These are phyloP conservation scores for Dioscorea dumetorum DNA, from an alignment of 106 monocot genomes.

Conservation along the genomic window DNA sequence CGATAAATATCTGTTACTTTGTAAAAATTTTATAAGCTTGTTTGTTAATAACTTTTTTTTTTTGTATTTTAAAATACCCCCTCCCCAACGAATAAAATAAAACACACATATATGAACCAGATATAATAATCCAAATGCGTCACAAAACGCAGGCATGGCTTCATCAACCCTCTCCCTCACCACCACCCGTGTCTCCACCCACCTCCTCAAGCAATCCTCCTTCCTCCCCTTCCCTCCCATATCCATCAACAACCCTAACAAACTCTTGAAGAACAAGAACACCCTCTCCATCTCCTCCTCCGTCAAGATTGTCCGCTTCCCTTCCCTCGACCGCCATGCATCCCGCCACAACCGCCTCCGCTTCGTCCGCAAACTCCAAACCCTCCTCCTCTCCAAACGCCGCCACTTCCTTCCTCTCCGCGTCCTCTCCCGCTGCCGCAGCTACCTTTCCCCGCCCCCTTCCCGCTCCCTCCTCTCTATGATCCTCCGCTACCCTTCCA, in stretches of 20 bases:
- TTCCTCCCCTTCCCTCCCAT: slow-evolving; percentile 8
- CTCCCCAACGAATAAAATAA: no score
- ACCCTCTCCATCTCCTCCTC: neutral
- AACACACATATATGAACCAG: no score
- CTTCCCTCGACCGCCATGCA: slow-evolving; percentile 67
- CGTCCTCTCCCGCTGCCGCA: slow-evolving; percentile 71
- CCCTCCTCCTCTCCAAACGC: slow-evolving; percentile 90
- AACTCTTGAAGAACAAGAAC: neutral
- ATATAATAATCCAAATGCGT: no score
- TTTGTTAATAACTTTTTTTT: no score
- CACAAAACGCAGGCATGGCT: no score
- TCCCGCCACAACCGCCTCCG: slow-evolving; percentile 57
- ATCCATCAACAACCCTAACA: slow-evolving; percentile 58
- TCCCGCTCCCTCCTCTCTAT: slow-evolving; percentile 54
- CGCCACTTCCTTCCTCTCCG: slow-evolving; percentile 83
- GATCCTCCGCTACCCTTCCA: slow-evolving; percentile 76
- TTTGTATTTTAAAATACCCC: no score
- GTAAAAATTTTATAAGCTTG: no score
- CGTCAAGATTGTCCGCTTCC: slow-evolving; percentile 46
- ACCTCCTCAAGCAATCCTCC: neutral
- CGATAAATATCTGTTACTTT: no score
- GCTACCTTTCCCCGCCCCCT: slow-evolving; percentile 53
- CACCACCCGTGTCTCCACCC: neutral
- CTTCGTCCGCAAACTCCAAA: slow-evolving; percentile 72
- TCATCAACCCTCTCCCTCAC: no score